Percentiles rank a stretch among this genome's conserved stretches.
Evolutionary conservation across 139 green algal genomes (phyloP).

Genomic region (Micractinium conductrix): DNA sequence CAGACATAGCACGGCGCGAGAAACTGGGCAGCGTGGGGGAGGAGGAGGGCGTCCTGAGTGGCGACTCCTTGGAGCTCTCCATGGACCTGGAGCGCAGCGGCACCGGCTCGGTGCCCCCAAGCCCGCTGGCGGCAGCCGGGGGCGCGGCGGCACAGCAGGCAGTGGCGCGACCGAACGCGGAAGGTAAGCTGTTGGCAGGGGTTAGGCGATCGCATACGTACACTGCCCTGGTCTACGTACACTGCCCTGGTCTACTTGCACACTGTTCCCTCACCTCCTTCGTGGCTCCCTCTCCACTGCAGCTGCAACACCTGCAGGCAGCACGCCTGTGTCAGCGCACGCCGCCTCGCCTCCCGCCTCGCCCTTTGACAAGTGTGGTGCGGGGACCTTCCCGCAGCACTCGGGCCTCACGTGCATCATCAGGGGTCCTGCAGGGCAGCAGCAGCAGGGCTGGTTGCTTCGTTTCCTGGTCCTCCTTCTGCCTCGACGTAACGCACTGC

Average conservation of each 20-base stretch:
- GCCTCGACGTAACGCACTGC: no score
- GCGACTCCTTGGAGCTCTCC: slow-evolving; percentile 26
- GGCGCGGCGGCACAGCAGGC: neutral
- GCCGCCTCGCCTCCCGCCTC: no score
- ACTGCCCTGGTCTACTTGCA: no score
- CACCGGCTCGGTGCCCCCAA: neutral
- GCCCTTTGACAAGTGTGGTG: neutral
- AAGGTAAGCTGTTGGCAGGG: no score
- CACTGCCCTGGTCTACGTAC: no score
- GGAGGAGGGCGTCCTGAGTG: neutral
- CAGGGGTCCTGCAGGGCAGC: no score
- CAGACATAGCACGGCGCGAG: slow-evolving; percentile 21
- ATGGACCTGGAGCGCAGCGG: slow-evolving; percentile 15
- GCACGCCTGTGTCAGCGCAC: no score
- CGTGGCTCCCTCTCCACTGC: neutral
- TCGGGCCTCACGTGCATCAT: neutral
- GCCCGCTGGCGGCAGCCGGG: neutral
- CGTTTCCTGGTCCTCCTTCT: neutral
- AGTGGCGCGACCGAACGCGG: neutral
- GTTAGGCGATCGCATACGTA: no score
- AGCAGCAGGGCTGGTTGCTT: neutral
- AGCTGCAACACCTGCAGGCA: neutral
- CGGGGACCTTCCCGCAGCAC: neutral
- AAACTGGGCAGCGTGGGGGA: neutral
- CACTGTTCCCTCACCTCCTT: neutral